Evolutionary conservation across 306 rosid species (phyloP).

Genomic region (Pachyrhizus erosus): DNA sequence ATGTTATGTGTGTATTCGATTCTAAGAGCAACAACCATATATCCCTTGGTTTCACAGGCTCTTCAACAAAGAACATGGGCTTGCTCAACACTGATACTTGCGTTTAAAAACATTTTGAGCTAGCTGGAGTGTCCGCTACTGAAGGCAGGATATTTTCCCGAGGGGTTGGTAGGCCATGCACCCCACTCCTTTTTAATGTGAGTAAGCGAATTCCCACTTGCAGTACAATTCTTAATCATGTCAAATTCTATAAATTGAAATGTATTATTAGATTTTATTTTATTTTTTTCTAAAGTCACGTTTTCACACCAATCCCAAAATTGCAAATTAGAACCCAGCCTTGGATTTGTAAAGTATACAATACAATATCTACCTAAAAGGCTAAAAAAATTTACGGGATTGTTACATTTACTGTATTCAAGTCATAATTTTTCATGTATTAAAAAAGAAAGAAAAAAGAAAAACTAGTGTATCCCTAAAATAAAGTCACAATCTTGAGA

Average conservation of each 20-base stretch:
- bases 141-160: background rate
- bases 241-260: slow-evolving; percentile 11
- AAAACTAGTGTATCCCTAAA: background rate
- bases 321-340: background rate
- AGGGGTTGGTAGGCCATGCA: slow-evolving; percentile 44
- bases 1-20: background rate
- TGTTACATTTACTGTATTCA: background rate
- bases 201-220: slow-evolving; percentile 27
- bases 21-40: background rate
- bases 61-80: background rate
- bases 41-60: background rate
- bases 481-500: background rate
- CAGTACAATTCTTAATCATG: slow-evolving; percentile 31
- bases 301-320: slow-evolving; percentile 24
- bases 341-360: too few species aligned
- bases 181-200: background rate
- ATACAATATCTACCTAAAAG: background rate
- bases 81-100: background rate
- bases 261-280: slow-evolving; percentile 4
- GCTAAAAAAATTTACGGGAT: too few species aligned
- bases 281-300: background rate
- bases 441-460: background rate
- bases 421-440: background rate
- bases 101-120: background rate
- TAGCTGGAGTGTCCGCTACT: background rate